Conservation (phyloP, 805 yeast genomes). For the Candida vaughaniae region DNA sequence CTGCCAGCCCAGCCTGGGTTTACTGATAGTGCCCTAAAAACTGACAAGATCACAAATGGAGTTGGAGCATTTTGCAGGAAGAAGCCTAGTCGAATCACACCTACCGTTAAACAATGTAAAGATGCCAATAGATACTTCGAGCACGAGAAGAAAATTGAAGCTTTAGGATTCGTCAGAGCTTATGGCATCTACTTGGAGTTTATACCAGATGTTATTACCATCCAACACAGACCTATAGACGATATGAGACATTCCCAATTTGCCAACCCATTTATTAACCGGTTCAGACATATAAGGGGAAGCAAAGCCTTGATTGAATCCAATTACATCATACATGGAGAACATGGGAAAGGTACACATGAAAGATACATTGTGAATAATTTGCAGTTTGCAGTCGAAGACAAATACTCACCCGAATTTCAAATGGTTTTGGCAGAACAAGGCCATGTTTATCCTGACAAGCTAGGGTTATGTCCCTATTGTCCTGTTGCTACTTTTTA, state of each 20-base stretch:
- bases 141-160: neutral
- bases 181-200: neutral
- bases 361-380: conserved; percentile 1
- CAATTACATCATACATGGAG: neutral
- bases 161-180: neutral
- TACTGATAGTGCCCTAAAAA: neutral
- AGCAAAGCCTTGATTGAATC: neutral
- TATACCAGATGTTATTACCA: neutral
- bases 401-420: conserved; percentile 7
- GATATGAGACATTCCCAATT: neutral
- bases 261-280: neutral
- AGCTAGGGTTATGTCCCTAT: conserved; percentile 8
- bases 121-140: neutral
- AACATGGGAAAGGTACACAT: neutral
- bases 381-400: conserved; percentile 2
- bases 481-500: conserved; percentile 4
- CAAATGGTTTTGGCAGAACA: neutral
- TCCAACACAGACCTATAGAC: neutral
- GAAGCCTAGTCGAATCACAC: conserved; percentile 6
- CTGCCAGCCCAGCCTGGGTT: neutral
- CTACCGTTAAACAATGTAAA: conserved; percentile 1
- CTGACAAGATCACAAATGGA: neutral
- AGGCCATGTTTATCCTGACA: neutral
- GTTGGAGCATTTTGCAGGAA: conserved; percentile 4
- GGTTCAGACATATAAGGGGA: conserved; percentile 6